Evolutionary conservation across 352 stramenopile species (phyloP).

Genomic region (Phytophthora palmivora): DNA sequence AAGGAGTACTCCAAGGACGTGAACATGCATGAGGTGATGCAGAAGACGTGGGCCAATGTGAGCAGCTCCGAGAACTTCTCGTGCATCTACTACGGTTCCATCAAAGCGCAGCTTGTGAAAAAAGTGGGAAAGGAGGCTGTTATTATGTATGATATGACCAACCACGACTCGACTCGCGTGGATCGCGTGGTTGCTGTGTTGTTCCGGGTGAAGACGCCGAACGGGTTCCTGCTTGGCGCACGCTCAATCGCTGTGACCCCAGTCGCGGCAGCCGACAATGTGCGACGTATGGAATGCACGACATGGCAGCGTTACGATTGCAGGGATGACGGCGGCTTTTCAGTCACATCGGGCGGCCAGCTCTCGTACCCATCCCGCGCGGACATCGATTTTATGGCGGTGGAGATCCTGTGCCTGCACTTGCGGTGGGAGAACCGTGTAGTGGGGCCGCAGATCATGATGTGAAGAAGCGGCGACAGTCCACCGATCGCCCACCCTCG

Average conservation of each 20-base stretch:
- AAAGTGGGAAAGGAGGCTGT: conserved; percentile 36
- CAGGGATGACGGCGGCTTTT: conserved; percentile 33
- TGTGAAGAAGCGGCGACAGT: conserved; percentile 16
- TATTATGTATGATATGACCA: conserved; percentile 47
- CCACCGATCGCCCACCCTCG: conserved; percentile 7
- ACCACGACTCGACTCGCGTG: conserved; percentile 37
- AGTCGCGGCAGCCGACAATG: conserved; percentile 2
- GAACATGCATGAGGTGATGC: conserved; percentile 38
- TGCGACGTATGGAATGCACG: conserved; percentile 41
- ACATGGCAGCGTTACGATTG: conserved; percentile 42
- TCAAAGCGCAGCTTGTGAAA: conserved; percentile 42
- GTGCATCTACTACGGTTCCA: conserved; percentile 40
- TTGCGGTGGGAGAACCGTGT: conserved; percentile 45
- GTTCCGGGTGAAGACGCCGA: conserved; percentile 32
- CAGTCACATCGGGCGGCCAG: conserved; percentile 36
- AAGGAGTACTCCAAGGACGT: conserved; percentile 41
- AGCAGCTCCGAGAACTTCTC: conserved; percentile 41
- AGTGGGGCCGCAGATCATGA: conserved; percentile 24
- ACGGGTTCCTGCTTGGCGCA: conserved; percentile 40
- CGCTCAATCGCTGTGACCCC: conserved; percentile 36
- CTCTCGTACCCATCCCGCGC: conserved; percentile 36
- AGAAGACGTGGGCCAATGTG: conserved; percentile 37
- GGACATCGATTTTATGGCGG: conserved; percentile 42
- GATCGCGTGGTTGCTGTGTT: conserved; percentile 44
- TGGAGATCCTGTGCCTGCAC: conserved; percentile 48